These are phyloP conservation scores for Chlorella sp. DNA, from an alignment of 139 green algal genomes.

Conservation along the genomic window DNA sequence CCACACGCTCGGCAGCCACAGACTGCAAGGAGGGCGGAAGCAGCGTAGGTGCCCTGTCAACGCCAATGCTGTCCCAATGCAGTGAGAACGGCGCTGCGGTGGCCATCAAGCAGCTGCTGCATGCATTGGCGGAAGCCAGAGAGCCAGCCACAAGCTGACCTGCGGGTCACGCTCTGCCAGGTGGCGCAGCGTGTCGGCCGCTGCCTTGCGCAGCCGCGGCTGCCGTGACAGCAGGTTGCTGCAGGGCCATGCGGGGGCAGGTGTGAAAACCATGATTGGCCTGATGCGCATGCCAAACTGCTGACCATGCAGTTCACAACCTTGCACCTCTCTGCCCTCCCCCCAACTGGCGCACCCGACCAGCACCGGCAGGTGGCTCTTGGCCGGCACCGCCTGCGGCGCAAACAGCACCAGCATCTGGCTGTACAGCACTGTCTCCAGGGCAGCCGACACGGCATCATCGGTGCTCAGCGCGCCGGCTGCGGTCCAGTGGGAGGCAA, in stretches of 20 bases:
- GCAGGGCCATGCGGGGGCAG: not conserved
- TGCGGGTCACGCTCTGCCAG: constrained; percentile 81
- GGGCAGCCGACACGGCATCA: constrained; percentile 60
- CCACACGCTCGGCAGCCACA: constrained; percentile 64
- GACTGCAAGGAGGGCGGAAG: not conserved
- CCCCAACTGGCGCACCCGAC: constrained; percentile 44
- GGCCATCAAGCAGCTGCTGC: no score
- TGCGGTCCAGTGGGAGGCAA: not conserved
- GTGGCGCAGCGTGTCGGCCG: constrained; percentile 89
- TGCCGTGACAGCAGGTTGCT: constrained; percentile 69
- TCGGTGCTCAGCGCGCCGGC: constrained; percentile 19
- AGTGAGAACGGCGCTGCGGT: no score
- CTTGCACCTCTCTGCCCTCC: not conserved
- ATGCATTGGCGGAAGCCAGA: no score
- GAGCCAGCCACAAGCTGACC: not conserved
- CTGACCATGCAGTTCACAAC: no score
- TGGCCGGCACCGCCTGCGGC: constrained; percentile 77
- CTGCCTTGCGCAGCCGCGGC: constrained; percentile 81
- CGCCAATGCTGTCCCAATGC: no score
- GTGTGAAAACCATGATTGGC: no score
- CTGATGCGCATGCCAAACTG: not conserved
- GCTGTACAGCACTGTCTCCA: constrained; percentile 90
- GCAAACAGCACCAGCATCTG: constrained; percentile 97
- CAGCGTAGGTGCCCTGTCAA: no score
- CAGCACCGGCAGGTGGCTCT: constrained; percentile 76